These are phyloP conservation scores for Trichoderma sp. DNA, from an alignment of 2,329 filamentous ascomycete species.

Conservation along the genomic window DNA sequence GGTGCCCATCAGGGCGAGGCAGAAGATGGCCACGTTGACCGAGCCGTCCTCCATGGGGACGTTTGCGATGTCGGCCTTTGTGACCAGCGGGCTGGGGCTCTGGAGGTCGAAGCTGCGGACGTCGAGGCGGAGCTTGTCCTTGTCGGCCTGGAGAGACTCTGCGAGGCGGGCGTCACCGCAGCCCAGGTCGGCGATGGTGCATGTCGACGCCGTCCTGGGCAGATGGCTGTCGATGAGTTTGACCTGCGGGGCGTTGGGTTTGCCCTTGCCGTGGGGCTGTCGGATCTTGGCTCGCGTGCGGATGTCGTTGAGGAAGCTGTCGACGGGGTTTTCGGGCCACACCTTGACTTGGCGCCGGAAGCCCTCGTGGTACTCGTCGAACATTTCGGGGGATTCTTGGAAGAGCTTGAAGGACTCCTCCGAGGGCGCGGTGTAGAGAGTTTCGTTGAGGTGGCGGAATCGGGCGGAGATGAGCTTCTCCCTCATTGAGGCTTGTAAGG, in stretches of 20 bases:
- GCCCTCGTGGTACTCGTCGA: constrained; percentile 92
- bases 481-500: constrained; percentile 90
- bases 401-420: constrained; percentile 82
- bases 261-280: constrained; percentile 34
- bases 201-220: constrained; percentile 70
- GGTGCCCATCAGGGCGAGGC: constrained; percentile 95
- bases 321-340: constrained; percentile 96
- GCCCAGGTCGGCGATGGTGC: constrained; percentile 85
- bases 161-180: constrained; percentile 90
- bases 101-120: constrained; percentile 88
- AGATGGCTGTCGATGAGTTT: constrained; percentile 51
- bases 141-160: constrained; percentile 63
- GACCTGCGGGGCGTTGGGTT: constrained; percentile 34
- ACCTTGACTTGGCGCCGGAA: constrained; percentile 94
- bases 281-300: constrained; percentile 63
- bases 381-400: constrained; percentile 84
- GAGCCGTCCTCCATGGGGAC: constrained; percentile 74
- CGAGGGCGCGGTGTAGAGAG: constrained; percentile 90
- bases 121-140: constrained; percentile 68
- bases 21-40: constrained; percentile 90
- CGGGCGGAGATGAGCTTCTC: constrained; percentile 92
- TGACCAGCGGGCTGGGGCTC: constrained; percentile 73
- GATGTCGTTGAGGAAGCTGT: constrained; percentile 77
- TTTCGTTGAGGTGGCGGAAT: constrained; percentile 96
- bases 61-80: constrained; percentile 83